Base-by-base conservation (phyloP, 1,284 basidiomycete species). In the Melanopsichium pennsylvanicum region DNA sequence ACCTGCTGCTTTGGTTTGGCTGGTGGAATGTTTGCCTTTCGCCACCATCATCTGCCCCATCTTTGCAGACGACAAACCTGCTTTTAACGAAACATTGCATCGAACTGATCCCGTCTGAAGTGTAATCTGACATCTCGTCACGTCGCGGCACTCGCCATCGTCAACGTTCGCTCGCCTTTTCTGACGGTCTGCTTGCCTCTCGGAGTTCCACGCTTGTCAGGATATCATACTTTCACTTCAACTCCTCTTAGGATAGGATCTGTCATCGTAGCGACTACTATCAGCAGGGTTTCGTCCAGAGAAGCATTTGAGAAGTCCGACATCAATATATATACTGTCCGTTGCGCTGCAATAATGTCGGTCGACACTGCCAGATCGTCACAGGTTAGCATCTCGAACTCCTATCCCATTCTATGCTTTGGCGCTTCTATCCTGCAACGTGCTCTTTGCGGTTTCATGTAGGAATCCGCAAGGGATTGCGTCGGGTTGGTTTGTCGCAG, bases 31-130 rank as follows among this genome's bases (percentile, higher is more conserved):
- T 68, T 44, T 43, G 58, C 58, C 64, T 56, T 48, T 68, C 58
- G 64, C 64, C 64, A 68, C 64, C 64, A 68, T 68, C 58, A 68
- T 68, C 64, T 67, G 63, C 49, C 27, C 21, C 8, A 44, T 34
- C 44, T 48, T 52, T 57, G 60, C 60, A 63, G 60, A 63, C 52
- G 60, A 57, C 60, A 49, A 32, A 45, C 29, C 49, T 56, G 60
- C 36, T 44, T 40, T 40, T 21, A n/a, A 47, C 60, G 36, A 44
- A 40, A 21, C n/a, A n/a, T 43, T 34, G 54, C 60, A 40, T 63
- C 52, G 26, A 52, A 32, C 37, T 23, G 25, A 40, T 46, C 22
- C 32, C 23, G 26, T 19, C n/a, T 40, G 47, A 19, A 38, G 31
- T 36, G 22, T 26, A 6, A 33, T 31, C 35, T 26, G 26, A 42